Evolutionary conservation across 345 rosid genomes (phyloP), one percentile per base, ranked within the genome.

Genomic region (Streptanthus diversifolius): DNA sequence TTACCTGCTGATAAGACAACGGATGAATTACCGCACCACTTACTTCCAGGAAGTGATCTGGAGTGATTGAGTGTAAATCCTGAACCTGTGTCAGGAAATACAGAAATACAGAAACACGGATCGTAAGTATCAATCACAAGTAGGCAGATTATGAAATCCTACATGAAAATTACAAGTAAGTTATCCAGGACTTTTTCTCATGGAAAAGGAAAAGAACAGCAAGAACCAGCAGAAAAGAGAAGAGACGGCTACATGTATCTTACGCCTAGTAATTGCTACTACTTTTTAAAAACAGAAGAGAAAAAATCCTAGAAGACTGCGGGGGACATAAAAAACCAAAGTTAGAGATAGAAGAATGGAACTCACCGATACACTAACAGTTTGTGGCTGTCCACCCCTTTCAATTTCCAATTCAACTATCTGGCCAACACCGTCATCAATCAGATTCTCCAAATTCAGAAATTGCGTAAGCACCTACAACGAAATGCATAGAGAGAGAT

Each of bases 21-120:
- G 99, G 87, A 67, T 95, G 99, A 63, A 95, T 89, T 64, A 91
- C 91, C 43, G 85, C 95, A 60, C 99, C 97, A 72, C 97, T 91
- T 41, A 95, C 88, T 91, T 95, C 97, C 66, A 95, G 82, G 81
- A 95, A 95, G 63, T 85, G 79, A 71, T 80, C 82, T 66, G 97
- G 99, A 75, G 99, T 91, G 72, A 95, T 86, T 3, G 80, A 83
- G 81, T 95, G 99, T 71, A 95, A 80, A 91, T 95, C 91, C 75
- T 95, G 93, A 78, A 95, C 97, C 99, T 95, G 82, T 82, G 75
- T 70, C 30, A 40, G 21, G 33, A 63, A 47, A 54, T 53, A 53
- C 70, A 32, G n/a, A 59, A 72, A 70, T 21, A 66, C 37, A 19
- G 71, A 53, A 43, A 25, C 27, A 25, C 27, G 27, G 27, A 25